Evolutionary conservation across 192 early-diverging fungal genomes (phyloP).

Genomic region (Podila horticola): DNA sequence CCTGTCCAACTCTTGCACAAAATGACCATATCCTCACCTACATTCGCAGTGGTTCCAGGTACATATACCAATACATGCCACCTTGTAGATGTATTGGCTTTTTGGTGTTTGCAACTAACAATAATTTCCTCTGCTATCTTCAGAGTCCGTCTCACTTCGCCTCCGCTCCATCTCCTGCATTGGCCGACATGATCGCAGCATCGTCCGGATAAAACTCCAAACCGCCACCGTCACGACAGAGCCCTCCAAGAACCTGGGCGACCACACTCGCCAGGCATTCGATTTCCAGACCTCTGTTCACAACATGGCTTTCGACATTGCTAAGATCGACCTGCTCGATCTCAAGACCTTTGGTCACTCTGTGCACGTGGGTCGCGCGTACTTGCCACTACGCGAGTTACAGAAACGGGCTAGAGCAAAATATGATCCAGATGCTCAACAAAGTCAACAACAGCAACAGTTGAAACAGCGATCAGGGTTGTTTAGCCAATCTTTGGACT

Average conservation of each 20-base stretch:
- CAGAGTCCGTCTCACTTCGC: constrained; percentile 36
- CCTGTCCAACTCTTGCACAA: too few relatives aligned
- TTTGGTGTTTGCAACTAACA: too few relatives aligned
- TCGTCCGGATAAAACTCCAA: constrained; percentile 37
- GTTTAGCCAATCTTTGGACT: too few relatives aligned
- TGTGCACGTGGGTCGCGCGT: constrained; percentile 42
- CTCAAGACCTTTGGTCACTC: constrained; percentile 33
- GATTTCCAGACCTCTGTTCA: constrained; percentile 41
- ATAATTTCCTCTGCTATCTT: too few relatives aligned
- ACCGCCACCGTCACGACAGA: constrained; percentile 20
- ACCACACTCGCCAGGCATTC: constrained; percentile 31
- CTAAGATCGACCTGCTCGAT: constrained; percentile 41
- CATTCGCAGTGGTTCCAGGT: too few relatives aligned
- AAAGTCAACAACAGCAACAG: background rate
- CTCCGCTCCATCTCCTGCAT: constrained; percentile 29
- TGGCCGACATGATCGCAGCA: constrained; percentile 36
- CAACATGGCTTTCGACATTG: constrained; percentile 47
- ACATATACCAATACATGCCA: too few relatives aligned
- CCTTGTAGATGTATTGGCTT: too few relatives aligned
- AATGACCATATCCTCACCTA: too few relatives aligned
- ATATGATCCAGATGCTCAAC: constrained; percentile 10
- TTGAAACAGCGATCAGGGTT: too few relatives aligned
- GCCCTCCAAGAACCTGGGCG: constrained; percentile 34
- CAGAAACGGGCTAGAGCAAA: constrained; percentile 35
- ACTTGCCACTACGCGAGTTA: constrained; percentile 33